Evolutionary conservation across 345 rosid species (phyloP).

Genomic region (Ceriops zippeliana): DNA sequence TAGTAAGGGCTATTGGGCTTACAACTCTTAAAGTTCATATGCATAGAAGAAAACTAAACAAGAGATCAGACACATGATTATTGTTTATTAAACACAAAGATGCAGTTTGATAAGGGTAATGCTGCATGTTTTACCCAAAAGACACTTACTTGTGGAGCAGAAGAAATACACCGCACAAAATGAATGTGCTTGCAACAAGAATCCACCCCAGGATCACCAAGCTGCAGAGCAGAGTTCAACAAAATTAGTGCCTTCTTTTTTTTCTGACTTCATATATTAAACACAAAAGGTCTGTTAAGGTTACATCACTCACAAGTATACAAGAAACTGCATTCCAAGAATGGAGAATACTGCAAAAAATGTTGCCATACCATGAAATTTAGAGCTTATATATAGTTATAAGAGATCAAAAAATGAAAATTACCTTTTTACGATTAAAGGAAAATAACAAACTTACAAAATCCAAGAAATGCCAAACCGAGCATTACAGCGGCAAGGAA

Average conservation of each 20-base stretch:
- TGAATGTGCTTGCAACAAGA: conserved; percentile 15
- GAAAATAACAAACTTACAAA: conserved; percentile 15
- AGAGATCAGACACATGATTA: too few species aligned
- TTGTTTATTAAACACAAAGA: too few species aligned
- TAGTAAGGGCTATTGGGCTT: too few species aligned
- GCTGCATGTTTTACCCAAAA: background rate
- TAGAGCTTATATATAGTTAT: background rate
- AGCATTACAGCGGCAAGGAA: conserved; percentile 21
- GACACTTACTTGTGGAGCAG: conserved; percentile 13
- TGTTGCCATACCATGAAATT: background rate
- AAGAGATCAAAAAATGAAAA: too few species aligned
- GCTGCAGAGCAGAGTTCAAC: conserved; percentile 4
- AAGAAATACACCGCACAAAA: conserved; percentile 19
- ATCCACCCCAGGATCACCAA: conserved; percentile 18
- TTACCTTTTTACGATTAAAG: too few species aligned
- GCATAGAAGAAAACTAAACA: too few species aligned
- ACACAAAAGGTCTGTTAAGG: background rate
- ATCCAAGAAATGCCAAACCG: conserved; percentile 18
- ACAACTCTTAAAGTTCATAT: too few species aligned
- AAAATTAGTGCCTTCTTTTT: background rate
- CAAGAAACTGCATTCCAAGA: conserved; percentile 14
- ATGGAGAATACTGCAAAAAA: conserved; percentile 22
- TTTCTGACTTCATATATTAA: background rate
- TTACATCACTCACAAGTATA: conserved; percentile 17
- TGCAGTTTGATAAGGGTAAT: too few species aligned